Conservation (phyloP, 2,329 filamentous ascomycete genomes). For the Elsinoe ampelina region DNA sequence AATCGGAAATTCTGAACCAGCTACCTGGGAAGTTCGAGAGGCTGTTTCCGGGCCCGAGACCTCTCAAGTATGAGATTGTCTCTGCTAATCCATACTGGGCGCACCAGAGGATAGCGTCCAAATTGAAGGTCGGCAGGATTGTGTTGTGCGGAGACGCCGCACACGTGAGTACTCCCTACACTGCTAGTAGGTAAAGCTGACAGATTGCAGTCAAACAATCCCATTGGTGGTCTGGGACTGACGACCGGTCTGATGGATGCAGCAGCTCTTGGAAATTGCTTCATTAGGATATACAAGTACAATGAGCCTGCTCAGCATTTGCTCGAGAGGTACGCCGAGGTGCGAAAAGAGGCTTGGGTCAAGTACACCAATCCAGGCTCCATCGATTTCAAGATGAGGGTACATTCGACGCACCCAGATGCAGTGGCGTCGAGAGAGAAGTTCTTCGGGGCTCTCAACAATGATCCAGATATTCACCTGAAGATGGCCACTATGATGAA, state of each 20-base stretch:
- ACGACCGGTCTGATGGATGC: slow-evolving; percentile 15
- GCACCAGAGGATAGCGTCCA: slow-evolving; percentile 29
- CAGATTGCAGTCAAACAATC: slow-evolving; percentile 14
- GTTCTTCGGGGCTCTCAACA: neutral
- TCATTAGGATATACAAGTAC: slow-evolving; percentile 14
- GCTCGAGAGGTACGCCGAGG: slow-evolving; percentile 2
- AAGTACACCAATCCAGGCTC: slow-evolving; percentile 1
- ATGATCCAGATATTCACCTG: neutral
- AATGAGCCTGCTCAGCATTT: slow-evolving; percentile 4
- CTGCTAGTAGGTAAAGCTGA: neutral
- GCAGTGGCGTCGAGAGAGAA: neutral
- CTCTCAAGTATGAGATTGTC: slow-evolving; percentile 25
- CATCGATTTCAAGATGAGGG: slow-evolving; percentile 11
- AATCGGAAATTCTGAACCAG: neutral
- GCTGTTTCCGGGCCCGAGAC: slow-evolving; percentile 19
- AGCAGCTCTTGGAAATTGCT: slow-evolving; percentile 14
- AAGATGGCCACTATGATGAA: slow-evolving; percentile 7
- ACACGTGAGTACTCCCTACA: neutral
- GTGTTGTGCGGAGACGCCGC: slow-evolving; percentile 20
- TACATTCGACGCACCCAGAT: neutral
- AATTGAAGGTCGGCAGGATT: slow-evolving; percentile 24
- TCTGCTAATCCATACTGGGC: slow-evolving; percentile 32
- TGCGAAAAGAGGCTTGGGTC: slow-evolving; percentile 2
- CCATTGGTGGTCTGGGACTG: slow-evolving; percentile 16
- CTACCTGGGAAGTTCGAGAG: neutral